A percentile compares a stretch with the other conserved stretches of the same genome.
phyloP scores from a whole-genome alignment of 108 stramenopile species.

The Cyclotella baltica region DNA sequence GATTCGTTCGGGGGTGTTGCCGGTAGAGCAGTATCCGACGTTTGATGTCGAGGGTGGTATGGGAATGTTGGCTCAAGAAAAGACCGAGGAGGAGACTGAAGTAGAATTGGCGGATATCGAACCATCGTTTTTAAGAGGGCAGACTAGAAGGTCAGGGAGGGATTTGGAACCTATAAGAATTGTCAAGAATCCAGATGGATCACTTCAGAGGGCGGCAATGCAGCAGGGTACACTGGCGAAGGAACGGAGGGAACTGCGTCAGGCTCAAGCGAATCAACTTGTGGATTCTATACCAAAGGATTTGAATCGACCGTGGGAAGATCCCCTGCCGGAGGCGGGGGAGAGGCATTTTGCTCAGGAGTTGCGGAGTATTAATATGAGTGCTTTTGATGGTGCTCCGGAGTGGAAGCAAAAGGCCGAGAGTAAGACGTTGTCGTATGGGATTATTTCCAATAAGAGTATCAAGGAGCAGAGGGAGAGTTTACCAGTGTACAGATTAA shows the following conservation, averaged over 20 bases:
- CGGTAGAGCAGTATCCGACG: conserved; percentile 96
- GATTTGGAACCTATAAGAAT: conserved; percentile 93
- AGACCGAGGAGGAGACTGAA: conserved; percentile 96
- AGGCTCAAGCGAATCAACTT: conserved; percentile 95
- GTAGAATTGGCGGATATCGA: conserved; percentile 95
- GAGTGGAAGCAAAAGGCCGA: conserved; percentile 98
- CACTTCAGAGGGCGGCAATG: conserved; percentile 95
- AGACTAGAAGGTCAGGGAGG: conserved; percentile 82
- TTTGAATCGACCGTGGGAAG: conserved; percentile 97
- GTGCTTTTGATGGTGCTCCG: conserved; percentile 87
- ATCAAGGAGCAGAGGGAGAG: conserved; percentile 96
- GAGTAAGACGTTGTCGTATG: conserved; percentile 93
- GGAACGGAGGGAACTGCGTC: conserved; percentile 96
- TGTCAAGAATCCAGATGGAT: conserved; percentile 98
- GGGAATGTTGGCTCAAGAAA: conserved; percentile 93
- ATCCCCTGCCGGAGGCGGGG: conserved; percentile 97
- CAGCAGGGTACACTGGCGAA: conserved; percentile 94
- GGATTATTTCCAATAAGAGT: conserved; percentile 92
- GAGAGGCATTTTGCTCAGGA: conserved; percentile 98
- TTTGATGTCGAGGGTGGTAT: conserved; percentile 93
- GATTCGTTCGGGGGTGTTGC: conserved; percentile 95
- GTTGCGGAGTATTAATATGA: conserved; percentile 94
- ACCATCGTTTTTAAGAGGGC: conserved; percentile 96
- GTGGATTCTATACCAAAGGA: conserved; percentile 99
- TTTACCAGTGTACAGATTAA: conserved; percentile 92